These are phyloP conservation scores for Trichoderma polysporum DNA, from an alignment of 2,329 filamentous ascomycete species.

Conservation along the genomic window DNA sequence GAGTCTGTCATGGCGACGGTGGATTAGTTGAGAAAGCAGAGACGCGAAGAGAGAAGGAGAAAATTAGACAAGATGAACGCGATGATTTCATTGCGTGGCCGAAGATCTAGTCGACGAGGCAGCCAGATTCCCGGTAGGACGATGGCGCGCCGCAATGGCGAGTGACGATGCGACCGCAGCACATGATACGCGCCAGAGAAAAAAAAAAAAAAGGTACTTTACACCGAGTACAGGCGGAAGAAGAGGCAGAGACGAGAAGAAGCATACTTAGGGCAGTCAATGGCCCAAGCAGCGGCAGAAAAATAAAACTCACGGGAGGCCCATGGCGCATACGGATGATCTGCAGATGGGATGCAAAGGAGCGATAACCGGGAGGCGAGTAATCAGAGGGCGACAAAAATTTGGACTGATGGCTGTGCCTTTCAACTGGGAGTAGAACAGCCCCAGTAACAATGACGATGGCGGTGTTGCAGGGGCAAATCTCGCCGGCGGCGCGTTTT, in stretches of 20 bases:
- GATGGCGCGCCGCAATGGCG: not conserved
- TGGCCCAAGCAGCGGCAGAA: not conserved
- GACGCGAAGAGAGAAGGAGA: not conserved
- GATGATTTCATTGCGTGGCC: not conserved
- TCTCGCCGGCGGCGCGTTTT: not conserved
- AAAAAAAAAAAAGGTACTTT: not conserved
- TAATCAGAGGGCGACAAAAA: not conserved
- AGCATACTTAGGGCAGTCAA: not conserved
- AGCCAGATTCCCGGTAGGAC: not conserved
- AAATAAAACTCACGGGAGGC: slow-evolving; percentile 21
- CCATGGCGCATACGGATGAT: slow-evolving; percentile 13
- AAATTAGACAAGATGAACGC: not conserved
- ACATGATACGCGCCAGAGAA: not conserved
- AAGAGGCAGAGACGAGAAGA: not conserved
- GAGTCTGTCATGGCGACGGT: slow-evolving; percentile 35
- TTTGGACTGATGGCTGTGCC: not conserved
- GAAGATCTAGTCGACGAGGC: not conserved
- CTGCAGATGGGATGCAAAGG: not conserved
- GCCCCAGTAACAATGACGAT: not conserved
- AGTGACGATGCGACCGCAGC: not conserved
- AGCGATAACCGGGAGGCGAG: not conserved
- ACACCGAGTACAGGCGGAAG: not conserved
- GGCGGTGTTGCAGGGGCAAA: not conserved
- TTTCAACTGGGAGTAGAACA: not conserved
- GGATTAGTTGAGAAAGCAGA: not conserved